Evolutionary conservation across 2,329 filamentous ascomycete species (phyloP).

Genomic region (Neoarthrinium moseri): DNA sequence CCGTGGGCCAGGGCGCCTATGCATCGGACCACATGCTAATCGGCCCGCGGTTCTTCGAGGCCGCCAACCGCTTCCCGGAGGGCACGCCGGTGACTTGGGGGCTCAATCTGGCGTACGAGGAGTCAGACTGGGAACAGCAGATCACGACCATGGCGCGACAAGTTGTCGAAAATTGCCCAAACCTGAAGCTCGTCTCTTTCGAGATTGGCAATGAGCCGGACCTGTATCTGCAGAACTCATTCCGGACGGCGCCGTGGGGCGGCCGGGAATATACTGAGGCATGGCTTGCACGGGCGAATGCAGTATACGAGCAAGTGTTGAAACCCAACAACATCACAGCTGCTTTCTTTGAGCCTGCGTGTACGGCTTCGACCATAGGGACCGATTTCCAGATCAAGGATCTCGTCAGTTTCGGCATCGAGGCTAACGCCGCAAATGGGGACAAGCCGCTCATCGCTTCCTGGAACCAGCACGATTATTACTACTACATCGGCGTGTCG

Average conservation of each 20-base stretch:
- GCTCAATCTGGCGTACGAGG: constrained; percentile 46
- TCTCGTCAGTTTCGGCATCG: constrained; percentile 38
- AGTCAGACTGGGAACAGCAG: constrained; percentile 38
- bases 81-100: constrained; percentile 49
- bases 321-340: constrained; percentile 35
- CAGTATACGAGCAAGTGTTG: constrained; percentile 43
- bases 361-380: constrained; percentile 48
- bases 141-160: constrained; percentile 38
- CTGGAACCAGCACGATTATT: constrained; percentile 56
- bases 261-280: constrained; percentile 42
- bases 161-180: constrained; percentile 18
- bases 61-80: constrained; percentile 45
- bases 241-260: constrained; percentile 41
- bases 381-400: constrained; percentile 46
- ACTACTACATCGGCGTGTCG: constrained; percentile 49
- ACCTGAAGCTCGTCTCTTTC: constrained; percentile 24
- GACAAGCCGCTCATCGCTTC: constrained; percentile 31
- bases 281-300: constrained; percentile 42
- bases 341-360: constrained; percentile 46
- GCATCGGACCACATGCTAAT: constrained; percentile 43
- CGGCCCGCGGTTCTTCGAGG: constrained; percentile 45
- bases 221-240: constrained; percentile 36
- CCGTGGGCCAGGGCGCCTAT: constrained; percentile 36
- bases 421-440: constrained; percentile 30
- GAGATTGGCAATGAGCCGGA: constrained; percentile 31